Base-by-base conservation (phyloP, 345 rosid species). In the Hibiscus tridactylites region DNA sequence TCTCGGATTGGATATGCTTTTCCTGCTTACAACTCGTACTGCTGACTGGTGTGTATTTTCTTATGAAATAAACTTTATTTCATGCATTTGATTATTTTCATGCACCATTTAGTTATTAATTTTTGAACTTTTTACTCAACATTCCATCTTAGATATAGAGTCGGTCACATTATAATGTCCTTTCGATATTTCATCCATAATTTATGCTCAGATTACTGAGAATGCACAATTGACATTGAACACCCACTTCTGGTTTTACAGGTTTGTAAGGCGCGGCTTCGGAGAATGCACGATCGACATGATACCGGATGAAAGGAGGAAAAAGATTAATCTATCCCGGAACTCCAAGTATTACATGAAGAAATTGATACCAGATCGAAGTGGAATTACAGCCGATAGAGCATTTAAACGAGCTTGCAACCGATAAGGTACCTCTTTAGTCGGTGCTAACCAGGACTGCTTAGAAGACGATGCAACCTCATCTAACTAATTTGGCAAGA, bases 201-300 rank as follows among this genome's bases (percentile, higher is more conserved):
- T 17, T 52, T 61, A 4, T 9, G 24, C 71, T 39, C 50, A 0
- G 53, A 24, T 65, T 15, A 42, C 6, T 5, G 0, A 39, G 44
- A 39, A 39, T 39, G 44, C 44, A 35, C 37, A 4, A 5, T 35
- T 35, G 37, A 35, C 33, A 49, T 17, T 64, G 59, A 71, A 21
- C 46, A 53, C 28, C 6, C 13, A 33, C 49, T 60, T 59, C 65
- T 39, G 74, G 21, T 71, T 39, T 67, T 71, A 42, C 80, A 90
- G 95, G 95, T 90, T 90, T 67, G 90, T 83, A 37, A 82, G 95
- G 71, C 95, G 97, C 0, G 97, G 97, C 65, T 94, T 91, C 83
- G 63, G 78, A 2, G 93, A 91, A 76, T 90, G 97, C 26, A 12
- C 17, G 17, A 59, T 94, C 24, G 87, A 91, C 64, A 66, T 74